Evolutionary conservation across 2,329 filamentous ascomycete genomes (phyloP), one percentile per base, ranked within the genome.

Genomic region (Teratosphaeria pseudoeucalypti): DNA sequence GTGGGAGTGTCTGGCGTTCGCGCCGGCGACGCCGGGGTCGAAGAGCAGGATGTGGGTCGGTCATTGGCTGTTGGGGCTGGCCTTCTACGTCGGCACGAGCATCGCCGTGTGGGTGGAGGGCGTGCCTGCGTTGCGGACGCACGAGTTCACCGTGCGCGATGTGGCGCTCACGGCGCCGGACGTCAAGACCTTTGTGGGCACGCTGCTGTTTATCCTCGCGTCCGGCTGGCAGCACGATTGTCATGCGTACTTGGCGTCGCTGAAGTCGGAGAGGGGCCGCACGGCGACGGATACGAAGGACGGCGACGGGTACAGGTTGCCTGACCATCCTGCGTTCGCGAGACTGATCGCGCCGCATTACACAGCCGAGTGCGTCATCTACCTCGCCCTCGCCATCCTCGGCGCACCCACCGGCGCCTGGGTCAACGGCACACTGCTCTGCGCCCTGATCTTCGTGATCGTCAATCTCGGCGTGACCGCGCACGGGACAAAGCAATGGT

Each of bases 341-440:
- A 78, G 80, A 60, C 74, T 95, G 26, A 75, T 96, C 47, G 95
- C 89, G 67, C 91, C 94, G 19, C 94, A 99, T 75, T 99, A 97
- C 74, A 88, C 88, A 3, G 90, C 87, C 68, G 94, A 97, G 76
- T 92, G 89, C 70, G 71, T 88, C 49, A 84, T 96, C 60, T 97
- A 99, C 72, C 70, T 91, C 23, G 82, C 87, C n/a, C 75, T 99
- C 64, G 82, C 90, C 2, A 75, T 94, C 54, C 73, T 88, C 47
- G 85, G 86, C 34, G 90, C 92, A 0, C 68, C 75, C 7, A 87
- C 85, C 11, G 74, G 60, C 11, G 4, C 78, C 34, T 63, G 82
- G 58, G 72, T 90, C 60, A 96, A 96, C 73, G 82, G 77, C 70
- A 92, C 92, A 0, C 72, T 96, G 52, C 68, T 88, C 39, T 83